Conservation (phyloP, 495 filamentous ascomycete genomes). For the Sphaerosporella brunnea region DNA sequence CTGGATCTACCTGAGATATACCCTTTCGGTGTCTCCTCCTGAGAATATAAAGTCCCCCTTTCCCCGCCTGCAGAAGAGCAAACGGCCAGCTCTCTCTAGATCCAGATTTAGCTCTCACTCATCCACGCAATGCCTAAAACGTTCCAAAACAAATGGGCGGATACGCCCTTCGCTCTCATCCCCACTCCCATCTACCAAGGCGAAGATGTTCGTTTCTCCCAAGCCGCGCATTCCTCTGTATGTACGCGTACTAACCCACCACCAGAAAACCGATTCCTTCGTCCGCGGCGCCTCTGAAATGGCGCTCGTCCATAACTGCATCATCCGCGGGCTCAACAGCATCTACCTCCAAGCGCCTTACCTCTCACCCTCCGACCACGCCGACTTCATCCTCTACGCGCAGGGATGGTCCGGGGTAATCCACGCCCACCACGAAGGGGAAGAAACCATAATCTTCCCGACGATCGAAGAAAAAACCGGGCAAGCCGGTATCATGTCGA, state of each 20-base stretch:
- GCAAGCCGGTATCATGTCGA: slow-evolving; percentile 30
- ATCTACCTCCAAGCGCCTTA: slow-evolving; percentile 34
- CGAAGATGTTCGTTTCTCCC: neutral
- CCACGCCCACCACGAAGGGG: slow-evolving; percentile 30
- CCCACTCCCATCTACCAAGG: slow-evolving; percentile 26
- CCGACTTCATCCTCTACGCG: slow-evolving; percentile 30
- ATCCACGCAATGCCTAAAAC: too few species aligned
- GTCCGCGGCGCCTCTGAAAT: slow-evolving; percentile 29
- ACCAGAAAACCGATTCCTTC: slow-evolving; percentile 23
- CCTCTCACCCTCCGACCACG: slow-evolving; percentile 23
- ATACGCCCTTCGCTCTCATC: slow-evolving; percentile 33
- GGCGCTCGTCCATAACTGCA: slow-evolving; percentile 32
- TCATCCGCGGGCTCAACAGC: slow-evolving; percentile 34
- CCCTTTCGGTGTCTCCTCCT: too few species aligned
- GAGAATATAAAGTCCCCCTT: too few species aligned
- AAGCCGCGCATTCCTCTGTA: neutral
- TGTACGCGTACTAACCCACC: neutral
- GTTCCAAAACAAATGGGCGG: too few species aligned
- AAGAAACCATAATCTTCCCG: slow-evolving; percentile 33
- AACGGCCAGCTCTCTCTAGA: too few species aligned
- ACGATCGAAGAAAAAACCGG: slow-evolving; percentile 28
- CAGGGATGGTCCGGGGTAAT: slow-evolving; percentile 26
- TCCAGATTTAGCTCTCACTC: too few species aligned
- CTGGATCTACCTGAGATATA: too few species aligned
- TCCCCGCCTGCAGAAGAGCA: too few species aligned